phyloP scores from a whole-genome alignment of 371 early-diverging fungal genomes.

The Paraphysoderma sedebokerense region DNA sequence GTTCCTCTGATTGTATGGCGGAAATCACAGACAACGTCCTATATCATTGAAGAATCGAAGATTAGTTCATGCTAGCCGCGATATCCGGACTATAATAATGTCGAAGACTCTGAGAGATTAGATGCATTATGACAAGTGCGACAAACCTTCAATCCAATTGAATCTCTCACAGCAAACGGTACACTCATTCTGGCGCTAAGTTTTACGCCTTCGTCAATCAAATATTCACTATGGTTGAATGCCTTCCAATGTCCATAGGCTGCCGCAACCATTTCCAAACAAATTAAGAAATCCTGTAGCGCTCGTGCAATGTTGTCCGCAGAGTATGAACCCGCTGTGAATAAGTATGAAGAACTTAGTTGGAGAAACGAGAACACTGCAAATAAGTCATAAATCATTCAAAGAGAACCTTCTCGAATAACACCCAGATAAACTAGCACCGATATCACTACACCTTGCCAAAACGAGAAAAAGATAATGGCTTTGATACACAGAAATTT shows the following conservation, averaged over 20 bases:
- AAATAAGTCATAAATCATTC: background rate
- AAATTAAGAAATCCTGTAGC: conserved; percentile 82
- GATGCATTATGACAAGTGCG: background rate
- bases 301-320: conserved; percentile 63
- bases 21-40: conserved; percentile 60
- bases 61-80: background rate
- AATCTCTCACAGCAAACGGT: background rate
- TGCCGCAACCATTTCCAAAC: conserved; percentile 77
- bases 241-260: conserved; percentile 59
- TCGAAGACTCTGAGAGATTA: background rate
- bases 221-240: conserved; percentile 19
- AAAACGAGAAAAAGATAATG: conserved; percentile 86
- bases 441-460: conserved; percentile 84
- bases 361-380: no score
- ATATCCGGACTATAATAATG: background rate
- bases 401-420: conserved; percentile 40
- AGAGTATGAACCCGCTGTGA: conserved; percentile 21
- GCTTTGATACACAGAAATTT: conserved; percentile 90
- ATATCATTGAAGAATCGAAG: conserved; percentile 11
- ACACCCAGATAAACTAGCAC: conserved; percentile 54
- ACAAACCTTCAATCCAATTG: background rate
- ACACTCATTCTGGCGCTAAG: background rate
- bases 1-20: conserved; percentile 57
- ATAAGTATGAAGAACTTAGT: conserved; percentile 1
- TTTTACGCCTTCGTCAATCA: conserved; percentile 13